A percentile compares a stretch with the other conserved stretches of the same genome.
These are phyloP conservation scores for Metarhizium sp. DNA, from an alignment of 2,329 filamentous ascomycete genomes.

Conservation along the genomic window DNA sequence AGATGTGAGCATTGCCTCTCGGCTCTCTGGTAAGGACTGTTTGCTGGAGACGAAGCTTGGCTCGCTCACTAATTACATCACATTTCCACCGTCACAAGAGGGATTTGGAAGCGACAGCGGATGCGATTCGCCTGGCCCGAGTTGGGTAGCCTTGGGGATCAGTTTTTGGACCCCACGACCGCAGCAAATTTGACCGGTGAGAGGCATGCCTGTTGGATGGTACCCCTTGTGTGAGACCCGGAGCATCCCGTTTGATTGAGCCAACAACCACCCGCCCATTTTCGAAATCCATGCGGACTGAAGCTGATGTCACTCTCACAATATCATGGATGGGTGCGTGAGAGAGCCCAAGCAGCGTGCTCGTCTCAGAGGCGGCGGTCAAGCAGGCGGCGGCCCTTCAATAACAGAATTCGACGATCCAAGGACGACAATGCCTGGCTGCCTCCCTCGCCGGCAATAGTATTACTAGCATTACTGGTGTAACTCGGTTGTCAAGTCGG, in stretches of 20 bases:
- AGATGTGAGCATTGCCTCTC: no score
- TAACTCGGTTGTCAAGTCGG: not conserved
- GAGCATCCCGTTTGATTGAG: slow-evolving; percentile 1
- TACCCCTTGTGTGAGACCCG: slow-evolving; percentile 3
- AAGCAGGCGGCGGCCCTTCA: no score
- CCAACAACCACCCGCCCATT: not conserved
- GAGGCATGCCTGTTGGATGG: slow-evolving; percentile 3
- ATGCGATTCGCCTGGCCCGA: not conserved
- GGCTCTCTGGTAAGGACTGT: not conserved
- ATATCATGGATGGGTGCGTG: not conserved
- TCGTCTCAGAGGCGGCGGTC: no score
- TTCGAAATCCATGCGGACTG: not conserved
- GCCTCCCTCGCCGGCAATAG: not conserved
- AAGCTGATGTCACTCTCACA: not conserved
- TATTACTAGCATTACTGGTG: not conserved
- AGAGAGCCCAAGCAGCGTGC: not conserved
- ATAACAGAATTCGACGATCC: no score
- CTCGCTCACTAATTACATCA: not conserved
- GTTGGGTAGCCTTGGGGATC: not conserved
- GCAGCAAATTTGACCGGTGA: slow-evolving; percentile 4
- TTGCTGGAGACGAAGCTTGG: not conserved
- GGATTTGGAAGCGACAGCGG: not conserved
- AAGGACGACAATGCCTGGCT: not conserved
- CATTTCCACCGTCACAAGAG: not conserved
- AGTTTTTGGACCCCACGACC: slow-evolving; percentile 6